These are phyloP conservation scores for Colletotrichum filicis DNA, from an alignment of 2,329 filamentous ascomycete species.

Conservation along the genomic window DNA sequence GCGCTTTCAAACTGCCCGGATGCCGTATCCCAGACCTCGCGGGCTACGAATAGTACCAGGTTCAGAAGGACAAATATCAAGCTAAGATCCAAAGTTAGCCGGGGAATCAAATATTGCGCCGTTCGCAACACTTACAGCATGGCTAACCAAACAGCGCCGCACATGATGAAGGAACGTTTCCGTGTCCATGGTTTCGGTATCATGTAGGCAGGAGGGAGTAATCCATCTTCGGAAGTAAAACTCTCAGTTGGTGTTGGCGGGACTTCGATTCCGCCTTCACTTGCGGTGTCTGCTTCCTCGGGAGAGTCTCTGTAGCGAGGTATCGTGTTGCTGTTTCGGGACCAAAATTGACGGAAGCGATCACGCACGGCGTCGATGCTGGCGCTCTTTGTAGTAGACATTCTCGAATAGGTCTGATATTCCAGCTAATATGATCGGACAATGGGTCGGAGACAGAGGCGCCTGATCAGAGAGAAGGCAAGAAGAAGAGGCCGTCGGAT, in stretches of 20 bases:
- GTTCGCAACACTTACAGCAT: slow-evolving; percentile 24
- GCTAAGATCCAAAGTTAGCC: slow-evolving; percentile 5
- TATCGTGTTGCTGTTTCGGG: slow-evolving; percentile 2
- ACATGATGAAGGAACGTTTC: slow-evolving; percentile 31
- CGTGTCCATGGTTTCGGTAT: slow-evolving; percentile 27
- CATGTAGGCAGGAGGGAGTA: slow-evolving; percentile 21
- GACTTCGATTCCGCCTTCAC: neutral
- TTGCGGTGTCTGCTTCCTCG: neutral
- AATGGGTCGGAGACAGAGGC: neutral
- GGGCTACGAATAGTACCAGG: slow-evolving; percentile 26
- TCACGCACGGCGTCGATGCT: slow-evolving; percentile 23
- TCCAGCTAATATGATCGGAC: neutral
- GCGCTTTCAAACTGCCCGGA: slow-evolving; percentile 9
- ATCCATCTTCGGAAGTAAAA: slow-evolving; percentile 24
- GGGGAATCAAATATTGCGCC: no score
- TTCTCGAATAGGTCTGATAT: neutral
- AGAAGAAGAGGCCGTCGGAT: neutral
- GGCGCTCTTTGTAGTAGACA: slow-evolving; percentile 1
- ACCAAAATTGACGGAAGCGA: slow-evolving; percentile 28
- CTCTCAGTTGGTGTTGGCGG: slow-evolving; percentile 19
- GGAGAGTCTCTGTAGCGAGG: slow-evolving; percentile 21
- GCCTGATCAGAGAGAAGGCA: neutral
- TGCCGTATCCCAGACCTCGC: slow-evolving; percentile 21
- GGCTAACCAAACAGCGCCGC: slow-evolving; percentile 30
- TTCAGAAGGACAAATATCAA: slow-evolving; percentile 30